These are phyloP conservation scores for Suhomyces terraborum DNA, from an alignment of 1,139 yeast species.

Conservation along the genomic window DNA sequence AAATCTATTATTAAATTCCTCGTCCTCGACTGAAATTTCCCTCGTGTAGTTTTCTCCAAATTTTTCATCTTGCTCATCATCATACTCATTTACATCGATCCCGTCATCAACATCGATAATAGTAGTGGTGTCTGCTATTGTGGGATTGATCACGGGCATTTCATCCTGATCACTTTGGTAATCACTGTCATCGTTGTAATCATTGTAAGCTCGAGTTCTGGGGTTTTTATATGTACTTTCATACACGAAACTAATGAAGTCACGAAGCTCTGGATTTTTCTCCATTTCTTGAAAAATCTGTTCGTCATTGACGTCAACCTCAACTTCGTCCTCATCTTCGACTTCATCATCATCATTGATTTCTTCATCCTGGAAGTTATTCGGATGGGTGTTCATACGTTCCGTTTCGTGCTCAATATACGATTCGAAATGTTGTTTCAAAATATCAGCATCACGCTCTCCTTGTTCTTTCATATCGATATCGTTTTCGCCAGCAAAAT, in stretches of 20 bases:
- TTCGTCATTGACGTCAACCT: background rate
- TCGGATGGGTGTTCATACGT: background rate
- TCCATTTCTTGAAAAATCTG: conserved; percentile 1
- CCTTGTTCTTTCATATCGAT: conserved; percentile 4
- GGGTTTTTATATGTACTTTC: conserved; percentile 9
- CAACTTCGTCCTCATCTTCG: conserved; percentile 2
- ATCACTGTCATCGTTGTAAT: conserved; percentile 21
- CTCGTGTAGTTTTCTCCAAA: conserved; percentile 6
- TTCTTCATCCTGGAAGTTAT: background rate
- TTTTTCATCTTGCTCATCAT: conserved; percentile 16
- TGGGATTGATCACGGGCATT: background rate
- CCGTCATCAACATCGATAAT: conserved; percentile 19
- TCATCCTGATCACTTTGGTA: conserved; percentile 16
- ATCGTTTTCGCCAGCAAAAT: conserved; percentile 3
- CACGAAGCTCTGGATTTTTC: conserved; percentile 14
- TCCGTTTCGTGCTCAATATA: conserved; percentile 7
- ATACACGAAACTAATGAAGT: conserved; percentile 16
- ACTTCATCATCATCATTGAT: conserved; percentile 7
- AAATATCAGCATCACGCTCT: conserved; percentile 5
- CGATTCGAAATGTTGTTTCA: conserved; percentile 10
- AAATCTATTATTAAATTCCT: conserved; percentile 1
- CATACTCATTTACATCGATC: conserved; percentile 19
- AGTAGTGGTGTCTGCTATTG: conserved; percentile 3
- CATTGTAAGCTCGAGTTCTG: background rate
- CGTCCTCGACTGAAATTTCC: conserved; percentile 4